Evolutionary conservation across 23 red algal species (phyloP).

Genomic region (Gracilaria domingensis): DNA sequence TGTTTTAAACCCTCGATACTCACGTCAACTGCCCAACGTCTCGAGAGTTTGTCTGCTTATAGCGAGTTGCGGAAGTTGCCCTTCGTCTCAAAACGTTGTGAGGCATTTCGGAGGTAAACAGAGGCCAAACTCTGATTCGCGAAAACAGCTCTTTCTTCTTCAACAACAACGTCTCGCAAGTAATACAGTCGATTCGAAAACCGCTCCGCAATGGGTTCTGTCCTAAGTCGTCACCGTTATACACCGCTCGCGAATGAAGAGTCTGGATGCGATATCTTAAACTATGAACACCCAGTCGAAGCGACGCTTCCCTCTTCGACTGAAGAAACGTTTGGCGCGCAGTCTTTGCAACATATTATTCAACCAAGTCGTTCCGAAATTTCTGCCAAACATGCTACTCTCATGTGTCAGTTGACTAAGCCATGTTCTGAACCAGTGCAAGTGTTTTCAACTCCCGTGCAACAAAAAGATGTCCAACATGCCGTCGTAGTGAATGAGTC

Average conservation of each 20-base stretch:
- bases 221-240: conserved; percentile 7
- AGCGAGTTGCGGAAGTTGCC: no score
- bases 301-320: background rate
- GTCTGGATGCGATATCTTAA: background rate
- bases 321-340: background rate
- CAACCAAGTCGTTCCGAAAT: background rate
- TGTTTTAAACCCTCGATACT: background rate
- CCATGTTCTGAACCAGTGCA: conserved; percentile 7
- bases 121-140: no score
- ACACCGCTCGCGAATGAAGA: background rate
- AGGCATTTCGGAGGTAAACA: background rate
- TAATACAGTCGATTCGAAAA: background rate
- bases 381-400: background rate
- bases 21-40: background rate
- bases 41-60: background rate
- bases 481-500: background rate
- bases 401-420: background rate
- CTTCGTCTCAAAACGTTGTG: background rate
- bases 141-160: no score
- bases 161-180: no score
- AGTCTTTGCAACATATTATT: background rate
- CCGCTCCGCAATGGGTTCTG: conserved; percentile 1
- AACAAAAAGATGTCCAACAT: background rate
- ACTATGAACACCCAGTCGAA: background rate
- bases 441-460: conserved; percentile 22